A percentile compares a stretch with the other conserved stretches of the same genome.
Conservation (phyloP, 768 basidiomycete species). For the Auriculariales sp. region DNA sequence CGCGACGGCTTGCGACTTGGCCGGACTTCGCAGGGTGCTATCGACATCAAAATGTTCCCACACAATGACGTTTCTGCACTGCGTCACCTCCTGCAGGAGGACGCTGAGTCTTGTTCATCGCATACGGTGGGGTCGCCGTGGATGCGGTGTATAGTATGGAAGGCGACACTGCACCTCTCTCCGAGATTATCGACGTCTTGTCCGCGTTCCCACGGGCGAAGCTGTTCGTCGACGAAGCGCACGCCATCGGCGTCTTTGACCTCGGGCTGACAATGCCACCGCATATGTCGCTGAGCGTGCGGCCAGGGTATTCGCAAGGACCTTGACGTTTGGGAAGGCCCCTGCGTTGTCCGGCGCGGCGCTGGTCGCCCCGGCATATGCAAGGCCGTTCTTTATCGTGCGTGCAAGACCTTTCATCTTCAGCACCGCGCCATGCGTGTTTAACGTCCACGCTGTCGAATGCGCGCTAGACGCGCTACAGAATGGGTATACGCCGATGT, state of each 20-base stretch:
- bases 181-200: conserved; percentile 46
- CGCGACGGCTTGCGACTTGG: conserved; percentile 70
- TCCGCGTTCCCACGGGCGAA: conserved; percentile 44
- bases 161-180: conserved; percentile 72
- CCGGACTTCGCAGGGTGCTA: conserved; percentile 25
- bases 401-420: conserved; percentile 87
- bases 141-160: conserved; percentile 96
- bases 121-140: conserved; percentile 62
- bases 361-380: conserved; percentile 28
- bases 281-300: conserved; percentile 67
- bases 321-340: conserved; percentile 92
- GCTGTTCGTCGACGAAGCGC: conserved; percentile 84
- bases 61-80: conserved; percentile 59
- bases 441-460: conserved; percentile 60
- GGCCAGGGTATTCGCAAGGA: conserved; percentile 52
- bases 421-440: conserved; percentile 70
- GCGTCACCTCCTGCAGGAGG: conserved; percentile 7
- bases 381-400: conserved; percentile 78
- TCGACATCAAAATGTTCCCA: conserved; percentile 42
- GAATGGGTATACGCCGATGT: conserved; percentile 52
- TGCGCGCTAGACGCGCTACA: conserved; percentile 70
- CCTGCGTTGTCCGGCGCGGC: conserved; percentile 73
- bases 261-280: conserved; percentile 55
- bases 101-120: conserved; percentile 11
- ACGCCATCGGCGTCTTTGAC: conserved; percentile 85